These are phyloP conservation scores for Erysimum pusillum DNA, from an alignment of 441 rosid species.

Conservation along the genomic window DNA sequence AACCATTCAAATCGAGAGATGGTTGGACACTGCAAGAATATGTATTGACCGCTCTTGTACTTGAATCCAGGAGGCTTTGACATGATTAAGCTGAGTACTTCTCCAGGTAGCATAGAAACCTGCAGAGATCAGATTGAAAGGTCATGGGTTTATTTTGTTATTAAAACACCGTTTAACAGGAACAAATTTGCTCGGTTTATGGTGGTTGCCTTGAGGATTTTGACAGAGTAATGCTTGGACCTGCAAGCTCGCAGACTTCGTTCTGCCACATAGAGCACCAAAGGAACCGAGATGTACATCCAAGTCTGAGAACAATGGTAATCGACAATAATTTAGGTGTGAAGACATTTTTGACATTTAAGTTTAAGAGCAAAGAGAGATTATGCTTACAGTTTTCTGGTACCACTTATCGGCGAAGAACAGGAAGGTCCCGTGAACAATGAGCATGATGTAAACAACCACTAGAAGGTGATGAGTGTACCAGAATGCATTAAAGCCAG, in stretches of 20 bases:
- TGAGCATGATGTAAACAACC: slow-evolving; percentile 79
- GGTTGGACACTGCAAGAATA: slow-evolving; percentile 85
- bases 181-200: slow-evolving; percentile 20
- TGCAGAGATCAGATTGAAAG: slow-evolving; percentile 46
- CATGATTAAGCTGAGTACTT: slow-evolving; percentile 82
- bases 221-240: slow-evolving; percentile 79
- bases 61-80: slow-evolving; percentile 93
- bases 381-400: slow-evolving; percentile 73
- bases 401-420: slow-evolving; percentile 73
- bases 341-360: not conserved
- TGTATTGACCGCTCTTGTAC: slow-evolving; percentile 96
- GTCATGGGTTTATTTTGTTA: slow-evolving; percentile 28
- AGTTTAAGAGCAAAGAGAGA: slow-evolving; percentile 24
- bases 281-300: slow-evolving; percentile 86
- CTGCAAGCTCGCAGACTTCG: slow-evolving; percentile 79
- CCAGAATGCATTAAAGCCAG: slow-evolving; percentile 98
- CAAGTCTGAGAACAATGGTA: slow-evolving; percentile 71
- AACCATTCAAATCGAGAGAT: slow-evolving; percentile 95
- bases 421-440: slow-evolving; percentile 83
- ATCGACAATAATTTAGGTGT: not conserved
- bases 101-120: slow-evolving; percentile 92
- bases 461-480: slow-evolving; percentile 91
- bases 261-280: slow-evolving; percentile 82
- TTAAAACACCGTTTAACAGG: slow-evolving; percentile 3
- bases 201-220: slow-evolving; percentile 69